phyloP scores from a whole-genome alignment of 345 rosid species.

The Eucalyptus pauciflora region DNA sequence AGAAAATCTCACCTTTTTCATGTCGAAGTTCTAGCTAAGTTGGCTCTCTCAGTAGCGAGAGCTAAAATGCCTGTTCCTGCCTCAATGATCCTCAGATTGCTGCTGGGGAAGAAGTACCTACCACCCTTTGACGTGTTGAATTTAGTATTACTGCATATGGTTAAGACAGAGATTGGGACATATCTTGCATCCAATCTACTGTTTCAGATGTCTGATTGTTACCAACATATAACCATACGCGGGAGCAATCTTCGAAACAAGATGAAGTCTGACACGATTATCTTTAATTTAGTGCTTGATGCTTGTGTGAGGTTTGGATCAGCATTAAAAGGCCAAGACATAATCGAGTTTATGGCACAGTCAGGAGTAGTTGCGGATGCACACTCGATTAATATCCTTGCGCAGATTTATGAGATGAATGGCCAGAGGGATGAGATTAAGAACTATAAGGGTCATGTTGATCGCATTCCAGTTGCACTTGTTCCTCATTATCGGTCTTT shows the following conservation, averaged over 20 bases:
- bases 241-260: constrained; percentile 8
- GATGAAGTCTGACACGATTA: constrained; percentile 46
- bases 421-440: constrained; percentile 66
- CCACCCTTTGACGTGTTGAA: constrained; percentile 17
- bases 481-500: constrained; percentile 41
- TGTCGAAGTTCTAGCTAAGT: constrained; percentile 29
- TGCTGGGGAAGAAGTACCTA: constrained; percentile 36
- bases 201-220: constrained; percentile 43
- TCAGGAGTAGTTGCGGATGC: constrained; percentile 61
- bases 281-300: constrained; percentile 68
- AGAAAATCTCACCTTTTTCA: constrained; percentile 26
- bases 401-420: constrained; percentile 60
- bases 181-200: constrained; percentile 58
- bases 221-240: background rate
- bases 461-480: constrained; percentile 22
- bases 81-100: constrained; percentile 36
- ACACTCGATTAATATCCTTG: constrained; percentile 41
- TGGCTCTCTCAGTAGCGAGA: constrained; percentile 58
- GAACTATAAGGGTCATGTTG: constrained; percentile 48
- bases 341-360: constrained; percentile 61
- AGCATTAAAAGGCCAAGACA: constrained; percentile 61
- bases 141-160: constrained; percentile 59
- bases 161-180: constrained; percentile 59
- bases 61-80: constrained; percentile 52
- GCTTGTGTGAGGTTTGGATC: constrained; percentile 61